Percentiles rank a stretch among this genome's conserved stretches.
Conservation (phyloP, 108 stramenopile species). For the Bacterosira constricta region DNA sequence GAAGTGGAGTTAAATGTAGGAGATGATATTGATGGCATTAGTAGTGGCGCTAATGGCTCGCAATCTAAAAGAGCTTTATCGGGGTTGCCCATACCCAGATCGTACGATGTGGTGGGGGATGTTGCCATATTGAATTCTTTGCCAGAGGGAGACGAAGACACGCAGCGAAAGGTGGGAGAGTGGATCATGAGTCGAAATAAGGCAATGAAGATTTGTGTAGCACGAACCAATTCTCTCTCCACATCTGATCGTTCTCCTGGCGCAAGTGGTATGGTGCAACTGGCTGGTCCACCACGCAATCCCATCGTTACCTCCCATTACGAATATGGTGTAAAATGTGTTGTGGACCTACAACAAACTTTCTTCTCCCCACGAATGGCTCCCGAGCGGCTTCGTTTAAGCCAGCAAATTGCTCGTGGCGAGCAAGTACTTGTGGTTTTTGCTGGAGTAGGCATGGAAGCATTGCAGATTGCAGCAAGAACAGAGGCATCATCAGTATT, state of each 20-base stretch:
- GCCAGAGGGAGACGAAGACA: constrained; percentile 58
- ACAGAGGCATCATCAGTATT: constrained; percentile 75
- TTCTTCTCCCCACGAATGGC: constrained; percentile 90
- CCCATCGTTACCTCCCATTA: constrained; percentile 80
- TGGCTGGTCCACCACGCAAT: constrained; percentile 68
- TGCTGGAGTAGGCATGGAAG: constrained; percentile 88
- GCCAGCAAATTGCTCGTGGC: constrained; percentile 82
- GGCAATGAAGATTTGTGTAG: constrained; percentile 65
- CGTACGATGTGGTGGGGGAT: constrained; percentile 79
- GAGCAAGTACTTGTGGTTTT: constrained; percentile 84
- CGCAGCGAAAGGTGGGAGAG: constrained; percentile 50
- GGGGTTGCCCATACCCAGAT: constrained; percentile 33
- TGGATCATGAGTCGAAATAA: constrained; percentile 79
- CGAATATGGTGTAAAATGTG: constrained; percentile 87
- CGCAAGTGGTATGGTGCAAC: constrained; percentile 52
- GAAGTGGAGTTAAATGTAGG: not conserved
- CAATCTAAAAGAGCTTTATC: constrained; percentile 17
- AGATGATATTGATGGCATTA: constrained; percentile 7
- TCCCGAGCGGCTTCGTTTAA: constrained; percentile 79
- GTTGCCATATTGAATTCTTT: constrained; percentile 75
- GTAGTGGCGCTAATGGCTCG: not conserved
- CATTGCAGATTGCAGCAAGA: constrained; percentile 77
- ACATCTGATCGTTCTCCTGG: constrained; percentile 71
- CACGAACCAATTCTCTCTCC: constrained; percentile 31
- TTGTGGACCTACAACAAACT: constrained; percentile 78